phyloP scores from a whole-genome alignment of 2,329 filamentous ascomycete genomes.

The Cercospora zeina region DNA sequence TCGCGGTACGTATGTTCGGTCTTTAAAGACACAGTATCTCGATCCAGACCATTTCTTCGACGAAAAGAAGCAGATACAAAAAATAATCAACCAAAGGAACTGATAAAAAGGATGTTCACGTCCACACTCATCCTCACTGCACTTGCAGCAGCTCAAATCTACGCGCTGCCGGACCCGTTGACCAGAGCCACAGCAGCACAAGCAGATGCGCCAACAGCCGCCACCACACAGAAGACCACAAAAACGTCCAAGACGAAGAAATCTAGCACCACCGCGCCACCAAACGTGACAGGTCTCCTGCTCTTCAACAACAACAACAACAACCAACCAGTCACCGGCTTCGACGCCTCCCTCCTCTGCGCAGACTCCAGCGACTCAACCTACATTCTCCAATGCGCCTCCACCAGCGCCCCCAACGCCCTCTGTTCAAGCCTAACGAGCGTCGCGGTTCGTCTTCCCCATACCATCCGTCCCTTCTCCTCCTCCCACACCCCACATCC shows the following conservation, averaged over 20 bases:
- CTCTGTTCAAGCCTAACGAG: background rate
- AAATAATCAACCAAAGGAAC: background rate
- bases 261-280: background rate
- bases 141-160: background rate
- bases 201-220: background rate
- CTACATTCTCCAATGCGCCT: slow-evolving; percentile 9
- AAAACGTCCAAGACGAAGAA: background rate
- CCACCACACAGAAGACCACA: background rate
- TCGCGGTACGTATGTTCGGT: background rate
- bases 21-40: background rate
- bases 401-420: background rate
- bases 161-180: background rate
- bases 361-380: slow-evolving; percentile 8
- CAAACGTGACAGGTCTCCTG: slow-evolving; percentile 3
- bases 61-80: background rate
- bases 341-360: slow-evolving; percentile 11
- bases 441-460: background rate
- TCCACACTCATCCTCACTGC: background rate
- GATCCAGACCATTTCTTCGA: background rate
- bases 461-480: background rate
- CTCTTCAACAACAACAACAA: background rate
- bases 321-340: background rate
- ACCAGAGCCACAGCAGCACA: background rate
- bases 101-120: background rate
- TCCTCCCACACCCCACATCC: background rate